These are phyloP conservation scores for Colletotrichum sp. DNA, from an alignment of 2,329 filamentous ascomycete genomes.

Conservation along the genomic window DNA sequence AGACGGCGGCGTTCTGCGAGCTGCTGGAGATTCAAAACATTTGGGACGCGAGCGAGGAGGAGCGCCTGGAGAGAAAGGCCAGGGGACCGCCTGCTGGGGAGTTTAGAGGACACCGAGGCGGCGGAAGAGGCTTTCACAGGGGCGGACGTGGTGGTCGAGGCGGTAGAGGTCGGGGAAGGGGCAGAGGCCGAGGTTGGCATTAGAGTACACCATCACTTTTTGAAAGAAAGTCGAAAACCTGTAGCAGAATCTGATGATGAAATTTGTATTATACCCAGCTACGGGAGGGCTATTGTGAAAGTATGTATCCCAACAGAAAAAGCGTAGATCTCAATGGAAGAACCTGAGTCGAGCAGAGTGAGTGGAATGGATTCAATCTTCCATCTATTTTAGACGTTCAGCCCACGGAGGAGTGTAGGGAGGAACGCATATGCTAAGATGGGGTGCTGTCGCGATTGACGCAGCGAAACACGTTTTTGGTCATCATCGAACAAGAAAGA, in stretches of 20 bases:
- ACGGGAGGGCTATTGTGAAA: not conserved
- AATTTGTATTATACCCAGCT: not conserved
- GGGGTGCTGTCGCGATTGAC: conserved; percentile 27
- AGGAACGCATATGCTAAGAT: conserved; percentile 62
- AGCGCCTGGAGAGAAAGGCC: conserved; percentile 64
- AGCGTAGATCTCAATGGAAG: conserved; percentile 48
- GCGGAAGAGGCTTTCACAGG: conserved; percentile 34
- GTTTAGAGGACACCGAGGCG: conserved; percentile 34
- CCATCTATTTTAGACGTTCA: conserved; percentile 60
- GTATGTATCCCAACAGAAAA: conserved; percentile 53
- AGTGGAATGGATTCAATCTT: conserved; percentile 54
- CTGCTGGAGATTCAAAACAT: conserved; percentile 79
- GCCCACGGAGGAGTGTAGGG: conserved; percentile 53
- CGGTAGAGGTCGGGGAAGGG: conserved; percentile 38
- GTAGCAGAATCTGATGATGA: not conserved
- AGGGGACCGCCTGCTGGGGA: conserved; percentile 56
- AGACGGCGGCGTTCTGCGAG: conserved; percentile 82
- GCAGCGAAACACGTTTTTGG: not conserved
- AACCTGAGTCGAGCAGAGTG: conserved; percentile 55
- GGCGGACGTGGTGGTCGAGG: conserved; percentile 41
- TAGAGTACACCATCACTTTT: not conserved
- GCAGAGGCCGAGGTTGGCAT: conserved; percentile 28
- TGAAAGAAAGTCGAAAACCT: not conserved
- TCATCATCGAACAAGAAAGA: not conserved
- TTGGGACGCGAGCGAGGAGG: conserved; percentile 75